Evolutionary conservation across 2,329 filamentous ascomycete species (phyloP).

Genomic region (Nannizziopsis arthrosporioides): DNA sequence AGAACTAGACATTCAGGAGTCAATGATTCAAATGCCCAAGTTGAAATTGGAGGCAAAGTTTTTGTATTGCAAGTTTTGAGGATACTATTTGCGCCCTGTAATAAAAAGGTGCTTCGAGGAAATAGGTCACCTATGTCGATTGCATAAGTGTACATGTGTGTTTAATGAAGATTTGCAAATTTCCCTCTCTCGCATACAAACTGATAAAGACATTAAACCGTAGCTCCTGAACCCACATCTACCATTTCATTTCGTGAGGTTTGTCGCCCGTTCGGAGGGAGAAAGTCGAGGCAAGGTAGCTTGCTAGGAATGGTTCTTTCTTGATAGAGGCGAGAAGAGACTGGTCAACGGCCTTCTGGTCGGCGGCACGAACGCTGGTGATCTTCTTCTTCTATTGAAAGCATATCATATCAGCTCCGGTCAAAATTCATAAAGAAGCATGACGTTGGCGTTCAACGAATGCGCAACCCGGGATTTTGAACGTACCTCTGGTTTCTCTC

Average conservation of each 20-base stretch:
- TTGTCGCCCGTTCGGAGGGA: slow-evolving; percentile 98
- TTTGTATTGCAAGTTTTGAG: slow-evolving; percentile 13
- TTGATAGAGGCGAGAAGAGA: slow-evolving; percentile 89
- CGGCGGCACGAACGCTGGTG: slow-evolving; percentile 77
- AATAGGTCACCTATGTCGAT: slow-evolving; percentile 11
- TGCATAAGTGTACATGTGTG: slow-evolving; percentile 14
- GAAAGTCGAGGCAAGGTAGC: slow-evolving; percentile 93
- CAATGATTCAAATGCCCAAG: background rate
- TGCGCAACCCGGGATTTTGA: slow-evolving; percentile 4
- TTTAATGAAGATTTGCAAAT: slow-evolving; percentile 11
- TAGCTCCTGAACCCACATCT: slow-evolving; percentile 28
- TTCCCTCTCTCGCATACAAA: slow-evolving; percentile 13
- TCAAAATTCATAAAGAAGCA: slow-evolving; percentile 4
- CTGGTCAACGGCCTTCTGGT: slow-evolving; percentile 99
- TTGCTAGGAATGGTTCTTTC: slow-evolving; percentile 88
- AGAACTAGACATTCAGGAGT: no score
- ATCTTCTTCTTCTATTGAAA: slow-evolving; percentile 83
- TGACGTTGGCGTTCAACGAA: background rate
- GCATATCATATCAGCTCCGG: slow-evolving; percentile 29
- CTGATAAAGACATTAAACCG: slow-evolving; percentile 9
- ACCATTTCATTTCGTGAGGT: slow-evolving; percentile 99
- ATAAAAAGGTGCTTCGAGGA: slow-evolving; percentile 8
- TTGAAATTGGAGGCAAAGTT: slow-evolving; percentile 1
- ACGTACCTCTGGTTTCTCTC: slow-evolving; percentile 91
- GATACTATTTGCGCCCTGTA: slow-evolving; percentile 11